phyloP scores from a whole-genome alignment of 2,329 filamentous ascomycete genomes.

The Podosphaera fusca region DNA sequence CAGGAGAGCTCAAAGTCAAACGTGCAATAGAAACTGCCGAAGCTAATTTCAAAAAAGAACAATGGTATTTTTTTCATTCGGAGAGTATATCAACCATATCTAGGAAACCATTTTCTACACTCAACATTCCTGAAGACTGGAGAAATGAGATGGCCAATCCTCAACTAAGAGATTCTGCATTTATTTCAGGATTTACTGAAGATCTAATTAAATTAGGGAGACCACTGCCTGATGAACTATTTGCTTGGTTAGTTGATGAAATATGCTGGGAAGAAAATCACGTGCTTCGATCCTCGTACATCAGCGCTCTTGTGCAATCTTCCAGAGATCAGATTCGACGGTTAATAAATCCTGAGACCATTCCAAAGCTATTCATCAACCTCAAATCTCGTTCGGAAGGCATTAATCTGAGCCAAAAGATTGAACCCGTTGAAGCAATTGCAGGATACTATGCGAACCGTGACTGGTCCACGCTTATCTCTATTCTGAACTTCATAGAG shows the following conservation, averaged over 20 bases:
- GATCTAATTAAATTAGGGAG: conserved; percentile 24
- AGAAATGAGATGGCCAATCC: conserved; percentile 21
- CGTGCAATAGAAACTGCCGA: conserved; percentile 37
- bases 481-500: conserved; percentile 9
- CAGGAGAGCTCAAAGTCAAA: conserved; percentile 22
- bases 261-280: conserved; percentile 30
- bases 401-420: conserved; percentile 11
- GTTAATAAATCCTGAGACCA: conserved; percentile 22
- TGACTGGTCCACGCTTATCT: conserved; percentile 11
- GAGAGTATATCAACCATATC: background rate
- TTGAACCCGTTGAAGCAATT: conserved; percentile 6
- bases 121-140: conserved; percentile 8
- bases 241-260: conserved; percentile 42
- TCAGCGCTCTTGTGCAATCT: conserved; percentile 25
- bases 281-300: conserved; percentile 36
- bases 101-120: conserved; percentile 11
- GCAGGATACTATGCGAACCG: conserved; percentile 8
- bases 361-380: conserved; percentile 30
- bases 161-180: conserved; percentile 29
- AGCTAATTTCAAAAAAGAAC: conserved; percentile 26
- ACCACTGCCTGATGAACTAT: conserved; percentile 35
- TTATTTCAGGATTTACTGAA: conserved; percentile 38
- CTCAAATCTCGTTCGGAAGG: conserved; percentile 32
- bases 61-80: conserved; percentile 32
- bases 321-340: conserved; percentile 20